A percentile compares a stretch with the other conserved stretches of the same genome.
Evolutionary conservation across 78 protist genomes (phyloP).

Genomic region (Dictyostelium discoideum): DNA sequence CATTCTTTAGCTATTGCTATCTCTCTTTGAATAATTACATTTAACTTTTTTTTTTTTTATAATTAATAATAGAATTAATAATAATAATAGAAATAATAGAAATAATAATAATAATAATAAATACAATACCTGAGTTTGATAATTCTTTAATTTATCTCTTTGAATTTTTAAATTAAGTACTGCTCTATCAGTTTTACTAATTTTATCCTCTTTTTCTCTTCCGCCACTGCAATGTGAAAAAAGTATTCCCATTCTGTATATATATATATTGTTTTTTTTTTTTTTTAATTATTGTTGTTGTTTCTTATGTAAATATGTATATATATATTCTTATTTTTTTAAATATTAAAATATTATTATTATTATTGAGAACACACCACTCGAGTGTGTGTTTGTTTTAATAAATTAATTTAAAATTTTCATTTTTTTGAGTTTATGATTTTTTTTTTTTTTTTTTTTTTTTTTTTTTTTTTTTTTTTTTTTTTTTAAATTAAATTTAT

Average conservation of each 20-base stretch:
- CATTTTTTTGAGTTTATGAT: not conserved
- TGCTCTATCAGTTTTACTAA: conserved; percentile 81
- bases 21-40: conserved; percentile 78
- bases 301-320: not conserved
- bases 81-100: too few species aligned
- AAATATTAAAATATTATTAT: too few species aligned
- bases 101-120: not conserved
- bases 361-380: not conserved
- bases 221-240: conserved; percentile 34
- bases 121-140: conserved; percentile 45
- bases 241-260: conserved; percentile 26
- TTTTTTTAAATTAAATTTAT: too few species aligned
- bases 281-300: not conserved
- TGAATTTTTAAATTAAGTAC: conserved; percentile 84
- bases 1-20: conserved; percentile 77
- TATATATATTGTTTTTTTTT: too few species aligned
- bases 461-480: too few species aligned
- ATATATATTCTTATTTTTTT: not conserved
- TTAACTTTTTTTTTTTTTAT: conserved; percentile 9
- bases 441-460: too few species aligned
- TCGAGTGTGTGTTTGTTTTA: not conserved
- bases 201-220: not conserved
- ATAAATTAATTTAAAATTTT: too few species aligned
- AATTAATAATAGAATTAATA: too few species aligned
- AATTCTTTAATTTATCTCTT: conserved; percentile 79